Conservation (phyloP, 441 rosid genomes). For the Dalechampia spathulata region DNA sequence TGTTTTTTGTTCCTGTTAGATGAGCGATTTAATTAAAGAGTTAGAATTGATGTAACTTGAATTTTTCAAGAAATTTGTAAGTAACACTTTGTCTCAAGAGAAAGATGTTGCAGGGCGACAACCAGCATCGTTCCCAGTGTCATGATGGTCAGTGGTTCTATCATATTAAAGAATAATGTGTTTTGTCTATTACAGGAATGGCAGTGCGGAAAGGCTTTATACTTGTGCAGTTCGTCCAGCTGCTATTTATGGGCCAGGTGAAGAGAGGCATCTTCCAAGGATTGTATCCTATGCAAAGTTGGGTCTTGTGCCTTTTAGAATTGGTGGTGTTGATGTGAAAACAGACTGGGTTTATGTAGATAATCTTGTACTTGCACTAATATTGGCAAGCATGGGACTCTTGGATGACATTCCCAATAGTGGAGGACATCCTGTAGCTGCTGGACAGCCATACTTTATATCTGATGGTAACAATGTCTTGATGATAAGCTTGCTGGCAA, state of each 20-base stretch:
- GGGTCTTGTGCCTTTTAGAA: constrained; percentile 59
- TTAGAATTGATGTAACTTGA: too few relatives aligned
- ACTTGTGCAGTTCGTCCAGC: constrained; percentile 92
- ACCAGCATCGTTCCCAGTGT: too few relatives aligned
- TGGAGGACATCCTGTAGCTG: constrained; percentile 61
- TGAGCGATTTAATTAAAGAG: too few relatives aligned
- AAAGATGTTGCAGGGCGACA: too few relatives aligned
- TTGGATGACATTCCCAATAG: constrained; percentile 73
- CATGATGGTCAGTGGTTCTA: background rate
- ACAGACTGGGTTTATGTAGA: constrained; percentile 87
- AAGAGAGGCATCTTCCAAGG: constrained; percentile 92
- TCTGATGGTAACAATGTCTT: constrained; percentile 58
- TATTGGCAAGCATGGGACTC: constrained; percentile 90
- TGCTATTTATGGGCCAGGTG: constrained; percentile 93
- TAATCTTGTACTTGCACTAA: constrained; percentile 75
- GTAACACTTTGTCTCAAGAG: too few relatives aligned
- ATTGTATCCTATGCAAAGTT: constrained; percentile 62
- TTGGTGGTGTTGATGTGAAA: constrained; percentile 65
- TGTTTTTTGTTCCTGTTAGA: too few relatives aligned
- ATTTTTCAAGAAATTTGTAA: too few relatives aligned
- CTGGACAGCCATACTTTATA: constrained; percentile 89
- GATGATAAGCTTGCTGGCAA: background rate
- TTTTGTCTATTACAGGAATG: constrained; percentile 30
- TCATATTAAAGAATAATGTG: constrained; percentile 1
- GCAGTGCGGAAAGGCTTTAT: constrained; percentile 46